A percentile compares a stretch with the other conserved stretches of the same genome.
These are phyloP conservation scores for Thyridium curvatum DNA, from an alignment of 2,329 filamentous ascomycete genomes.

Conservation along the genomic window DNA sequence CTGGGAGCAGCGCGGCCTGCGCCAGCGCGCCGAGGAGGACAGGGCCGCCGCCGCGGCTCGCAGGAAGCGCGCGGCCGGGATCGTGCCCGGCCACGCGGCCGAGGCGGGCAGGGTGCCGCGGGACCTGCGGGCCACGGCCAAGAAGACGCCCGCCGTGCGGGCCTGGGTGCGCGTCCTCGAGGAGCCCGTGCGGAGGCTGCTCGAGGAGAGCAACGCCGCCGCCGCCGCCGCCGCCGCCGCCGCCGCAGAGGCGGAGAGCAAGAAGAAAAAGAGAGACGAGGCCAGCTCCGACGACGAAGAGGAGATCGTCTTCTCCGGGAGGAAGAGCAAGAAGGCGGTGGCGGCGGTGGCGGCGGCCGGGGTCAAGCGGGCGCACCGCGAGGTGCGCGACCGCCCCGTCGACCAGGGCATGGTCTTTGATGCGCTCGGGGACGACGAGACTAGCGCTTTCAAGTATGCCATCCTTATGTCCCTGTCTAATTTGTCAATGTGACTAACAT, in stretches of 20 bases:
- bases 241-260: slow-evolving; percentile 1
- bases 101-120: slow-evolving; percentile 61
- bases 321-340: slow-evolving; percentile 23
- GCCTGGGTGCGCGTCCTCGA: slow-evolving; percentile 79
- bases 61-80: slow-evolving; percentile 25
- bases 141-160: slow-evolving; percentile 72
- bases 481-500: slow-evolving; percentile 10
- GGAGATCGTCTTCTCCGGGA: slow-evolving; percentile 85
- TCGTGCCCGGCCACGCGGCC: slow-evolving; percentile 17
- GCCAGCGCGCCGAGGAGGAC: slow-evolving; percentile 43
- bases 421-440: slow-evolving; percentile 65
- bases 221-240: slow-evolving; percentile 2
- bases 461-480: not conserved
- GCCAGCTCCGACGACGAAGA: slow-evolving; percentile 19
- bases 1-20: slow-evolving; percentile 65
- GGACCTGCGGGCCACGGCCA: slow-evolving; percentile 73
- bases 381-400: slow-evolving; percentile 47
- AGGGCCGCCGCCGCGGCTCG: slow-evolving; percentile 29
- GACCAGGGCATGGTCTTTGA: slow-evolving; percentile 71
- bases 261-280: slow-evolving; percentile 18
- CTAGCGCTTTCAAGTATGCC: slow-evolving; percentile 73
- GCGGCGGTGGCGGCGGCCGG: slow-evolving; percentile 18
- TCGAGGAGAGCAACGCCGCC: slow-evolving; percentile 46
- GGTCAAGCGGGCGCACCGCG: slow-evolving; percentile 45
- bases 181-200: slow-evolving; percentile 72